Evolutionary conservation across 768 basidiomycete genomes (phyloP).

Genomic region (Tulasnella sp.): DNA sequence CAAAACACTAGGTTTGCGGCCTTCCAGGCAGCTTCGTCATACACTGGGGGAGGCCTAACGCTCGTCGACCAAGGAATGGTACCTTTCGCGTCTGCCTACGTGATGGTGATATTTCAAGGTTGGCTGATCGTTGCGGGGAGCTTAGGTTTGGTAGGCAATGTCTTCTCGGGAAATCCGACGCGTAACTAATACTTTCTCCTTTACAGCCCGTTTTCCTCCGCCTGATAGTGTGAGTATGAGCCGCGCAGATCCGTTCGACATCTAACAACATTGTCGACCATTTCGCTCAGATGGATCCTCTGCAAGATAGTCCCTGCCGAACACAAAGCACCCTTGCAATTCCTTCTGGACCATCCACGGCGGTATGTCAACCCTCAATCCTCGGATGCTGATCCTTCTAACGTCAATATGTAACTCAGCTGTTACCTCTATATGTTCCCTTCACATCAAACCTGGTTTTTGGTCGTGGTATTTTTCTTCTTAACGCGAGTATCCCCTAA

Average conservation of each 20-base stretch:
- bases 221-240: neutral
- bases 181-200: neutral
- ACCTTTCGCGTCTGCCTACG: conserved; percentile 17
- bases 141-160: conserved; percentile 13
- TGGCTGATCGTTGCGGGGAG: conserved; percentile 28
- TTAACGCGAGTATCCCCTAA: conserved; percentile 45
- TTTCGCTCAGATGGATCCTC: conserved; percentile 66
- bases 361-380: conserved; percentile 41
- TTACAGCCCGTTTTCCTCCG: conserved; percentile 25
- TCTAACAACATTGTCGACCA: neutral
- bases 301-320: conserved; percentile 68
- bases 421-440: conserved; percentile 92
- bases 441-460: conserved; percentile 92
- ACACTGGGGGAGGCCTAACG: conserved; percentile 86
- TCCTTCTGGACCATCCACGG: conserved; percentile 93
- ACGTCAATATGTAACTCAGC: neutral
- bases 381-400: neutral
- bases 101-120: conserved; percentile 24
- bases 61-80: conserved; percentile 64
- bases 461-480: conserved; percentile 71
- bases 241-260: neutral
- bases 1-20: conserved; percentile 66
- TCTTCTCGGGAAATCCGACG: neutral
- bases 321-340: conserved; percentile 62
- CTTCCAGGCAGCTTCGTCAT: conserved; percentile 85